Base-by-base conservation (phyloP, 352 stramenopile genomes). In the Phytopythium aichiense region DNA sequence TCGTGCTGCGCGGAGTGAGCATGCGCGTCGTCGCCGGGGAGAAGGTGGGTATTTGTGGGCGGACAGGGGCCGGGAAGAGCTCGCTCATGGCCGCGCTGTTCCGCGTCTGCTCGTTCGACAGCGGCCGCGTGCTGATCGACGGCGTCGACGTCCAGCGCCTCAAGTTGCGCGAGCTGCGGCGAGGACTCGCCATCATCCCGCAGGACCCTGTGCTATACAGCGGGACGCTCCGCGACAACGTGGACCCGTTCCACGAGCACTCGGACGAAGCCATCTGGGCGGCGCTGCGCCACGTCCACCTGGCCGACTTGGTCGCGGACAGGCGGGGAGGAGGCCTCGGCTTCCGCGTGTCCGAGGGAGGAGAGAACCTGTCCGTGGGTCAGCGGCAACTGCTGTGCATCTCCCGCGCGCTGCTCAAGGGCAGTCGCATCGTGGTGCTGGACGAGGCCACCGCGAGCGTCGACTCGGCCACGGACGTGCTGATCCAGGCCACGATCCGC, bases 371-470 rank as follows among this genome's bases (percentile, higher is more conserved):
- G 51, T 97, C 84, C 42, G 91, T 98, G 50, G 96, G 97, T n/a
- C 89, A 99, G 68, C 66, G 93, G n/a, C 91, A 98, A 68, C 75
- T 99, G 20, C 59, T 99, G 7, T 99, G 94, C 50, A 98, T 99
- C 63, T 95, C 92, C 8, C 82, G 96, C 46, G 96, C 95, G 20
- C 64, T 99, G 22, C 58, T 99, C 23, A 83, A 90, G 23, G 84
- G 96, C 43, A 84, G 79, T 35, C 95, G 94, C 35, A 72, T 88
- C 50, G 74, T 99, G 8, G 74, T 99, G 15, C 71, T 99, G 53
- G 97, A 99, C 73, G 97, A 99, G 71, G 96, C 95, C 15, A 99
- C 97, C 6, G 83, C 89, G 31, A 91, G 76, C 50, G 89, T 99
- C 18, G 94, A 98, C 51, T 64, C 65, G 7, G 72, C 80, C 57